Percentiles rank a stretch among this genome's conserved stretches.
Conservation (phyloP, 129 eudicot genomes). For the Glebionis coronaria region DNA sequence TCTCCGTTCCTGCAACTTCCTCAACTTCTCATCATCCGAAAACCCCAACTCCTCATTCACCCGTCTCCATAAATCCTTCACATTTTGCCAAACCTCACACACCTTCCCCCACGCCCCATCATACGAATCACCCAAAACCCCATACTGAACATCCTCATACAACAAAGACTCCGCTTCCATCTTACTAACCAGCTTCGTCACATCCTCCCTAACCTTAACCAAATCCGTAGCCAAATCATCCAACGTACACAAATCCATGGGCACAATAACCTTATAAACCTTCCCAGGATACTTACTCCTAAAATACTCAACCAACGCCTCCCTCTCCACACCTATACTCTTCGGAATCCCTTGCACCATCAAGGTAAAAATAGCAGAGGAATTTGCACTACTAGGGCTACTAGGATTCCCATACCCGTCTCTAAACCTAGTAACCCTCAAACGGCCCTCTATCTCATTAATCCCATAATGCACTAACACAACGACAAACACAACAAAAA, state of each 20-base stretch:
- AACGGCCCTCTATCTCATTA: slow-evolving; percentile 54
- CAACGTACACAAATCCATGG: slow-evolving; percentile 93
- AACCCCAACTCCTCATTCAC: slow-evolving; percentile 53
- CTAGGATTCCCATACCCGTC: slow-evolving; percentile 89
- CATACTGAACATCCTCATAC: slow-evolving; percentile 37
- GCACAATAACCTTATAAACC: slow-evolving; percentile 69
- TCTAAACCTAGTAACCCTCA: slow-evolving; percentile 71
- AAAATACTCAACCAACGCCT: slow-evolving; percentile 72
- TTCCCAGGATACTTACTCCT: slow-evolving; percentile 80
- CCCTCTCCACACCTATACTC: slow-evolving; percentile 55
- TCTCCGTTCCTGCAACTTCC: slow-evolving; percentile 85
- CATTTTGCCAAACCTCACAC: slow-evolving; percentile 40
- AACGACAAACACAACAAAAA: slow-evolving; percentile 58
- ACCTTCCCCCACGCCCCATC: slow-evolving; percentile 35
- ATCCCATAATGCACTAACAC: slow-evolving; percentile 64
- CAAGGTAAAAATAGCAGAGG: slow-evolving; percentile 69
- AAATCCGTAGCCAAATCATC: slow-evolving; percentile 82
- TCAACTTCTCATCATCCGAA: slow-evolving; percentile 73
- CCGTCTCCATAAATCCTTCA: slow-evolving; percentile 62
- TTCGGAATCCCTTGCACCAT: slow-evolving; percentile 89
- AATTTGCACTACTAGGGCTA: slow-evolving; percentile 45
- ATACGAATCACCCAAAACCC: slow-evolving; percentile 22
- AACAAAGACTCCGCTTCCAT: slow-evolving; percentile 54
- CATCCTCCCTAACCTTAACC: slow-evolving; percentile 82
- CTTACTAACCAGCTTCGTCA: slow-evolving; percentile 58